These are phyloP conservation scores for Ophiosphaerella korrae DNA, from an alignment of 2,329 filamentous ascomycete species.

Conservation along the genomic window DNA sequence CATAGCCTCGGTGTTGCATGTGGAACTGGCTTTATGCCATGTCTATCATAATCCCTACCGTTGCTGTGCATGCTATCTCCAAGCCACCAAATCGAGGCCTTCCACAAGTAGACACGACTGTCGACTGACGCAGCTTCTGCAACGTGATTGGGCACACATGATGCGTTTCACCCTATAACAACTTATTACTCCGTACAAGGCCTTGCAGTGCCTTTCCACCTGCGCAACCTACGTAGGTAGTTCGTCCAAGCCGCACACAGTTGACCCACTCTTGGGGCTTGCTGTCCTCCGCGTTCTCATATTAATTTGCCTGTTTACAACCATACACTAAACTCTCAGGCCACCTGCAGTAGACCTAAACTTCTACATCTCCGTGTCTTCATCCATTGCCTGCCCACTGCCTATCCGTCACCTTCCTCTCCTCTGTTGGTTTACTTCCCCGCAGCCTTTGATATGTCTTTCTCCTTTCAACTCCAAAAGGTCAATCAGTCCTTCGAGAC, in stretches of 20 bases:
- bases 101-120: constrained; percentile 5
- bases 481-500: constrained; percentile 43
- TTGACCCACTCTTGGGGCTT: constrained; percentile 13
- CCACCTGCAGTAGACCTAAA: neutral
- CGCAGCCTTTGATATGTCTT: constrained; percentile 30
- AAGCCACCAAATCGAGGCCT: constrained; percentile 16
- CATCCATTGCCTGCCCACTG: neutral
- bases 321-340: neutral
- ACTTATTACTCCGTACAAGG: constrained; percentile 9
- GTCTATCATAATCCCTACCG: constrained; percentile 3
- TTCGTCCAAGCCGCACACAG: constrained; percentile 23
- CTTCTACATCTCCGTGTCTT: neutral
- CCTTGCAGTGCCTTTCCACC: constrained; percentile 26
- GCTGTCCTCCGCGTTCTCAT: constrained; percentile 13
- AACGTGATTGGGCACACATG: constrained; percentile 16
- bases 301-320: constrained; percentile 17
- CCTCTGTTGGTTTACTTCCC: neutral
- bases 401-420: neutral
- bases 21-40: constrained; percentile 4
- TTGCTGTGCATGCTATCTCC: constrained; percentile 3
- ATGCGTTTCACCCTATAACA: constrained; percentile 8
- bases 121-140: constrained; percentile 3
- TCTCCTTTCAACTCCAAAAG: constrained; percentile 35
- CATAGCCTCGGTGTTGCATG: neutral
- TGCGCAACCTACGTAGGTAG: constrained; percentile 15